These are phyloP conservation scores for Diutina rugosa DNA, from an alignment of 1,139 yeast genomes.

Conservation along the genomic window DNA sequence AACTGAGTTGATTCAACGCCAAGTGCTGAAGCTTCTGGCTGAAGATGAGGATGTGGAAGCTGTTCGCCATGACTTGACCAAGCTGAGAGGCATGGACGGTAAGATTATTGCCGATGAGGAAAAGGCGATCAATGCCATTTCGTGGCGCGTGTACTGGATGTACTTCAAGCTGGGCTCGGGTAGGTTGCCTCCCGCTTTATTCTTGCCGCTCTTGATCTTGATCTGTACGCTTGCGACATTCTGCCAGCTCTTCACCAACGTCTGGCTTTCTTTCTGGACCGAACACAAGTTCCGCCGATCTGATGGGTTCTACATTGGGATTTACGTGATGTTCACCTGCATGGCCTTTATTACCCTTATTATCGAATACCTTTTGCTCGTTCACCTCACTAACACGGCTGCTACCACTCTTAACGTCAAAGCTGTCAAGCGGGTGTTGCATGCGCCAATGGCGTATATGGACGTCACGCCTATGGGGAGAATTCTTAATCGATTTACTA, in stretches of 20 bases:
- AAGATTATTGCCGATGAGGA: constrained; percentile 19
- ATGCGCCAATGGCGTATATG: constrained; percentile 9
- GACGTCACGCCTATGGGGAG: constrained; percentile 11
- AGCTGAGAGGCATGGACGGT: constrained; percentile 12
- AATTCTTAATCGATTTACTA: constrained; percentile 9
- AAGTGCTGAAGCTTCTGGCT: background rate
- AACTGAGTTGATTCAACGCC: background rate
- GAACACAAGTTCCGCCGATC: constrained; percentile 36
- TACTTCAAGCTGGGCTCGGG: constrained; percentile 51
- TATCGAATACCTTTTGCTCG: constrained; percentile 33
- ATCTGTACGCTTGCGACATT: background rate
- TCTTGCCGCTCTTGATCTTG: background rate
- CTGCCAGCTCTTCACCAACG: constrained; percentile 1
- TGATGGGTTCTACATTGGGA: constrained; percentile 50
- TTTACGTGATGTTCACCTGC: constrained; percentile 47
- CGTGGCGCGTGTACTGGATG: constrained; percentile 20
- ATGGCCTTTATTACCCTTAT: constrained; percentile 20
- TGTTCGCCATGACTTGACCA: constrained; percentile 11
- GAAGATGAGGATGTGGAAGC: constrained; percentile 4
- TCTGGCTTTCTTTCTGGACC: constrained; percentile 81
- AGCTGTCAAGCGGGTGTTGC: constrained; percentile 49
- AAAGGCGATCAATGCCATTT: constrained; percentile 34
- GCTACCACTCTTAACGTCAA: constrained; percentile 18
- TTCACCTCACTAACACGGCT: constrained; percentile 11
- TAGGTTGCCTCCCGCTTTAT: constrained; percentile 9